A percentile compares a stretch with the other conserved stretches of the same genome.
Evolutionary conservation across 1,139 yeast species (phyloP).

Genomic region (Sugiyamaella neomexicana): DNA sequence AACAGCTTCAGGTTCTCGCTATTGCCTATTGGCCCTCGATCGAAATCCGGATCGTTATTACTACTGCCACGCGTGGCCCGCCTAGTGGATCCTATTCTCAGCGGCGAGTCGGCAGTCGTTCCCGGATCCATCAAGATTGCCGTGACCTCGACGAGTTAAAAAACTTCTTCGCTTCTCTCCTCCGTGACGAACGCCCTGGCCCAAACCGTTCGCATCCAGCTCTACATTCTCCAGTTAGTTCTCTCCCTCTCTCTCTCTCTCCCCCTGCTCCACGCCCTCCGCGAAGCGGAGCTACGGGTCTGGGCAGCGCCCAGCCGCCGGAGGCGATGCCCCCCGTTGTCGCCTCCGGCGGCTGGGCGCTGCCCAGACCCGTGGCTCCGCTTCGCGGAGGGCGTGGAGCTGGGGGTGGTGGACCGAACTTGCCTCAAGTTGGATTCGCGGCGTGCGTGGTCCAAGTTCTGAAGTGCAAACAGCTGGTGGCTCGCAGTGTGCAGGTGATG

Average conservation of each 20-base stretch:
- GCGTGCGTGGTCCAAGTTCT: background rate
- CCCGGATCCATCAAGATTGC: constrained; percentile 14
- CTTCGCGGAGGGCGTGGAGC: background rate
- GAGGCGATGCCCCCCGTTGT: background rate
- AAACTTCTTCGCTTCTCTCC: too few relatives aligned
- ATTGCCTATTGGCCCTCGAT: constrained; percentile 20
- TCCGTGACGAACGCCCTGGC: too few relatives aligned
- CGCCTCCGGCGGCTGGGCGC: constrained; percentile 1
- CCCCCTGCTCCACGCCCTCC: too few relatives aligned
- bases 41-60: constrained; percentile 24
- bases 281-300: too few relatives aligned
- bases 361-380: constrained; percentile 4
- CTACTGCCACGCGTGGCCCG: constrained; percentile 5
- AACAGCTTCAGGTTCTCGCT: constrained; percentile 17
- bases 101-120: constrained; percentile 11
- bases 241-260: too few relatives aligned
- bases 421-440: background rate
- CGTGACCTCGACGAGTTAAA: too few relatives aligned
- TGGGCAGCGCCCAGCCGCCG: too few relatives aligned
- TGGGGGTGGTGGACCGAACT: background rate
- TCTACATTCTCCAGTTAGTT: too few relatives aligned
- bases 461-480: too few relatives aligned
- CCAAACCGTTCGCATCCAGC: too few relatives aligned
- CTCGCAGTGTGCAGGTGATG: too few relatives aligned
- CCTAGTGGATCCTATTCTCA: constrained; percentile 16